Evolutionary conservation across 1,284 basidiomycete genomes (phyloP).

Genomic region (Sutorius eximius): DNA sequence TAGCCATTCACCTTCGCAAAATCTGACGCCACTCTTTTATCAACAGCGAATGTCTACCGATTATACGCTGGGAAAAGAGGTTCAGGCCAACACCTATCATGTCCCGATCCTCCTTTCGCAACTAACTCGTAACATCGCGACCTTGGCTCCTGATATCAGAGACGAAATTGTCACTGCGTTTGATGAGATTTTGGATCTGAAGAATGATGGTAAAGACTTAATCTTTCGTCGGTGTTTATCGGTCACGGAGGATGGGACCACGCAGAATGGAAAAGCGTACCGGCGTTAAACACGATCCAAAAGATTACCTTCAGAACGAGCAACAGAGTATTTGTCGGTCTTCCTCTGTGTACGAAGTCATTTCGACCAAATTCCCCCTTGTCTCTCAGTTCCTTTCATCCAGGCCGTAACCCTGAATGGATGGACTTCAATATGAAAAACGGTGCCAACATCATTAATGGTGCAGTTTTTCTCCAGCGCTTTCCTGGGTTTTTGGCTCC

Average conservation of each 20-base stretch:
- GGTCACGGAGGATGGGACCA: background rate
- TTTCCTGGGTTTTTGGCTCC: constrained; percentile 41
- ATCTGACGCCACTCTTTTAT: background rate
- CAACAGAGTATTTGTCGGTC: constrained; percentile 42
- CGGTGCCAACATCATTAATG: constrained; percentile 34
- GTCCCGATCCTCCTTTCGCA: constrained; percentile 24
- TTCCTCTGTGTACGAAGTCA: constrained; percentile 38
- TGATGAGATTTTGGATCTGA: constrained; percentile 22
- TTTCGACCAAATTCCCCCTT: too few relatives aligned
- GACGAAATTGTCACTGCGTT: constrained; percentile 37
- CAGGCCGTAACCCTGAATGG: constrained; percentile 44
- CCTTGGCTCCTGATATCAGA: constrained; percentile 28
- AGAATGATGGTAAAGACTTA: constrained; percentile 14
- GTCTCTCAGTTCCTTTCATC: background rate
- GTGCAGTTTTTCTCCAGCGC: constrained; percentile 28
- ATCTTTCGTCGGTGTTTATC: background rate
- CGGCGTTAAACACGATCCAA: constrained; percentile 17
- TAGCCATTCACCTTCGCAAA: background rate
- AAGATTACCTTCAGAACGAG: constrained; percentile 35
- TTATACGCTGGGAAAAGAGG: constrained; percentile 32
- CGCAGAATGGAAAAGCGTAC: constrained; percentile 35
- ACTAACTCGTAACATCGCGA: constrained; percentile 33
- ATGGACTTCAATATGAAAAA: constrained; percentile 36
- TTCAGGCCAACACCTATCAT: constrained; percentile 30
- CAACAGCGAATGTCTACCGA: constrained; percentile 22